phyloP scores from a whole-genome alignment of 1,139 yeast genomes.

The Yamadazyma songkhlaensis region DNA sequence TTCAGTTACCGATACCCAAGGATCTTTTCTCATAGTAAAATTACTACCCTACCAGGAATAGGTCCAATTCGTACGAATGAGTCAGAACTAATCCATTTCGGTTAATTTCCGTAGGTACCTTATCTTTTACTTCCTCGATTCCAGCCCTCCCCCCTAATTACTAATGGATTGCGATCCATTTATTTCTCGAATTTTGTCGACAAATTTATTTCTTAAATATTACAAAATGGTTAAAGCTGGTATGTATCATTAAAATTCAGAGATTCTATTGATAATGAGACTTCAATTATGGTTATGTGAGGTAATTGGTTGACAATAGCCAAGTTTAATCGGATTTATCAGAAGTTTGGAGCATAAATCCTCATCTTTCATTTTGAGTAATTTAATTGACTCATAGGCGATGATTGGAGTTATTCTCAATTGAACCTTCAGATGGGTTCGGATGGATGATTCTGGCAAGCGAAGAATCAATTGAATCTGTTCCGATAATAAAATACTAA shows the following conservation, averaged over 20 bases:
- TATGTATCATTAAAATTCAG: conserved; percentile 17
- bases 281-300: background rate
- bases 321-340: background rate
- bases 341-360: conserved; percentile 4
- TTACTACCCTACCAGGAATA: too few relatives aligned
- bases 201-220: conserved; percentile 1
- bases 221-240: conserved; percentile 34
- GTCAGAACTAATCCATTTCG: too few relatives aligned
- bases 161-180: conserved; percentile 1
- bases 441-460: background rate
- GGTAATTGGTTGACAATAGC: background rate
- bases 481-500: conserved; percentile 10
- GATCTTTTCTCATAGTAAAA: too few relatives aligned
- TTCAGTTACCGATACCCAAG: background rate
- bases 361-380: conserved; percentile 2
- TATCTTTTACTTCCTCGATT: too few relatives aligned
- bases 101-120: too few relatives aligned
- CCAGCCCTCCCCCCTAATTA: background rate
- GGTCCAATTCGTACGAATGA: too few relatives aligned
- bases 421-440: too few relatives aligned
- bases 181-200: conserved; percentile 1
- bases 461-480: too few relatives aligned
- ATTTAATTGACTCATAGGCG: conserved; percentile 7
- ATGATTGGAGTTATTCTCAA: too few relatives aligned
- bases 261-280: background rate